These are phyloP conservation scores for Grosmannia serpens DNA, from an alignment of 2,329 filamentous ascomycete genomes.

Conservation along the genomic window DNA sequence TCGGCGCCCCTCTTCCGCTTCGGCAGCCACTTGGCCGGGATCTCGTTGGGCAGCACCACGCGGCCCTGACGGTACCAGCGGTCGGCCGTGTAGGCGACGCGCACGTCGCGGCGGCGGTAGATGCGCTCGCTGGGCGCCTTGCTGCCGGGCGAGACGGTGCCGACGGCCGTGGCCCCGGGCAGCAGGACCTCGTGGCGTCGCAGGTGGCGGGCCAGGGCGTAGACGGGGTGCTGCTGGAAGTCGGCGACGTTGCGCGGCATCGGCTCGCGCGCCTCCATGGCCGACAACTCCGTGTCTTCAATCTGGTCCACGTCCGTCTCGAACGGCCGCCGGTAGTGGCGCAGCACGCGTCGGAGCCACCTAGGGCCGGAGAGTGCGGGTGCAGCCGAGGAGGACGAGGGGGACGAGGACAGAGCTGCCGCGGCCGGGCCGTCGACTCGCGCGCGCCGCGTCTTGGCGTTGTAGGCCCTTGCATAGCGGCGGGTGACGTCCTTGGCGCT, in stretches of 20 bases:
- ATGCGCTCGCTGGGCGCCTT: conserved; percentile 57
- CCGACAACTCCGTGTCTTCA: conserved; percentile 65
- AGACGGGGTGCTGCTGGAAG: conserved; percentile 76
- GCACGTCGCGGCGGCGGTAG: conserved; percentile 72
- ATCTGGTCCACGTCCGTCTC: conserved; percentile 64
- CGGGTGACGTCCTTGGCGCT: conserved; percentile 74
- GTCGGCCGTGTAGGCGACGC: conserved; percentile 64
- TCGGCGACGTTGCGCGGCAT: conserved; percentile 81
- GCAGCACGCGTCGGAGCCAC: conserved; percentile 45
- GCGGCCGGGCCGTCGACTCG: conserved; percentile 51
- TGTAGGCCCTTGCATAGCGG: conserved; percentile 79
- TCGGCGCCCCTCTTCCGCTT: conserved; percentile 21
- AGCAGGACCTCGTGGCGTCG: conserved; percentile 72
- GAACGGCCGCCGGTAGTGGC: conserved; percentile 30
- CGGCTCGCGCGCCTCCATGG: conserved; percentile 61
- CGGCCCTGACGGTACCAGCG: conserved; percentile 86
- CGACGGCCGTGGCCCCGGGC: conserved; percentile 57
- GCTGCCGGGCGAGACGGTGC: conserved; percentile 60
- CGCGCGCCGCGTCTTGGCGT: conserved; percentile 72
- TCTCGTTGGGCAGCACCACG: conserved; percentile 65
- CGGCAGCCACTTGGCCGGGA: conserved; percentile 66
- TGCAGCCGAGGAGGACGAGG: neutral
- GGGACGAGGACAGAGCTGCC: conserved; percentile 6
- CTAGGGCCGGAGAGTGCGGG: conserved; percentile 8
- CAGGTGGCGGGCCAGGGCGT: conserved; percentile 76